Base-by-base conservation (phyloP, 257 asterid genomes). In the Mentha longifolia region DNA sequence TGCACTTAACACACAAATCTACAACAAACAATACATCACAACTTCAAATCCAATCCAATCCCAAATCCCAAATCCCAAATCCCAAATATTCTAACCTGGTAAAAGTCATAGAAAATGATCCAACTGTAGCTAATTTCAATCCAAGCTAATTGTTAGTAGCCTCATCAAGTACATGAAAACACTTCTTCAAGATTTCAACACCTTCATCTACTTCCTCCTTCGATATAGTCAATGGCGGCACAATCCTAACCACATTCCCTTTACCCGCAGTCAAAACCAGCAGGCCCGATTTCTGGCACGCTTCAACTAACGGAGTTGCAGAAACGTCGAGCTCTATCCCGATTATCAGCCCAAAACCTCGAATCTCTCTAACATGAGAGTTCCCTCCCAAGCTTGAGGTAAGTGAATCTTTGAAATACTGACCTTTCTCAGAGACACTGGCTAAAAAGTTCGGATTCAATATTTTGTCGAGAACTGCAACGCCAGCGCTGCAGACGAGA, bases 251-350 rank as follows among this genome's bases (percentile, higher is more conserved):
- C 1, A 89, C 91, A 9, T 95, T 95, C 20, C 98, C 99, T 80
- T 92, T 95, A 14, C 98, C 99, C 0, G 99, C 97, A 1, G 97
- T 92, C 72, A 95, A 69, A 31, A 95, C 76, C 28, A 95, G 95
- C 67, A 95, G 98, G 7, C 99, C 97, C 0, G 89, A 78, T 37
- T 81, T 56, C 33, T 76, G 94, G 73, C 99, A 92, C 0, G 95
- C 95, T 20, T 95, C 94, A 7, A 90, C 95, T 19, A 95, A 77
- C 0, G 88, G 84, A 19, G 95, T 77, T 5, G 97, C 99, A 3
- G 88, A 49, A 13, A 87, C 90, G 28, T 92, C 96, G 35, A 95
- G 88, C 74, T 95, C 99, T 39, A 95, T 25, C 30, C 98, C 99
- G 13, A 95, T 79, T 20, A 95, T 88, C 46, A 95, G 91, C 75